These are phyloP conservation scores for Leptosphaerulina australis DNA, from an alignment of 2,329 filamentous ascomycete genomes.

Conservation along the genomic window DNA sequence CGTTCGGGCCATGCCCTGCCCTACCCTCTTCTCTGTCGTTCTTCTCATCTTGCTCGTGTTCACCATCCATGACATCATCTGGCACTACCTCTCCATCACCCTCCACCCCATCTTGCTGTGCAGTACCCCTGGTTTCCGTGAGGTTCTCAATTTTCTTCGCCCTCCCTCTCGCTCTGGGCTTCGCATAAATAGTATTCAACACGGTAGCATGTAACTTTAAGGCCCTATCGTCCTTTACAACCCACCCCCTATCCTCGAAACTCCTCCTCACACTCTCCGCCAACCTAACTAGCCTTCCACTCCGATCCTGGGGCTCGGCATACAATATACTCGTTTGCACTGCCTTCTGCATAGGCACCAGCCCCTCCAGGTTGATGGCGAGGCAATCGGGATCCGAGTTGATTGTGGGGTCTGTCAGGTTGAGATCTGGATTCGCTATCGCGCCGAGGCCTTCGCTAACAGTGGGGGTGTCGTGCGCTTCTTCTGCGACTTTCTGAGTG, in stretches of 20 bases:
- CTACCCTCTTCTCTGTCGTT: neutral
- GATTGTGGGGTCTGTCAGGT: neutral
- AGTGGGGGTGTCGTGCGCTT: slow-evolving; percentile 23
- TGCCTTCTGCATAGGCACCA: slow-evolving; percentile 67
- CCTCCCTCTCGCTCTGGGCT: slow-evolving; percentile 46
- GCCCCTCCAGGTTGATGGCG: slow-evolving; percentile 53
- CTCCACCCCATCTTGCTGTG: neutral
- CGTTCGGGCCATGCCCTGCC: slow-evolving; percentile 19
- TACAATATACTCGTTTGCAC: slow-evolving; percentile 61
- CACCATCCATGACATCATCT: slow-evolving; percentile 6
- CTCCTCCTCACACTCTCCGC: slow-evolving; percentile 60
- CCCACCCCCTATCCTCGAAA: slow-evolving; percentile 63
- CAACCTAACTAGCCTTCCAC: slow-evolving; percentile 61
- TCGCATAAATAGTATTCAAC: slow-evolving; percentile 82
- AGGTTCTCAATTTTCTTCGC: slow-evolving; percentile 17
- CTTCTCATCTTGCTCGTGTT: slow-evolving; percentile 6
- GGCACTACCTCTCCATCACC: neutral
- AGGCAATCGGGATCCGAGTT: slow-evolving; percentile 31
- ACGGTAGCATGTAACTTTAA: slow-evolving; percentile 84
- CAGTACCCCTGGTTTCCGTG: neutral
- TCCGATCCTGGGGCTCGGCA: slow-evolving; percentile 60
- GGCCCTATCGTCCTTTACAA: slow-evolving; percentile 65
- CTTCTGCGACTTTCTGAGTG: slow-evolving; percentile 18
- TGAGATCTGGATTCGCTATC: slow-evolving; percentile 32
- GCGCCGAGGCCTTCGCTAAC: slow-evolving; percentile 39